These are phyloP conservation scores for Citrullus mucosospermus DNA, from an alignment of 306 rosid genomes.

Conservation along the genomic window DNA sequence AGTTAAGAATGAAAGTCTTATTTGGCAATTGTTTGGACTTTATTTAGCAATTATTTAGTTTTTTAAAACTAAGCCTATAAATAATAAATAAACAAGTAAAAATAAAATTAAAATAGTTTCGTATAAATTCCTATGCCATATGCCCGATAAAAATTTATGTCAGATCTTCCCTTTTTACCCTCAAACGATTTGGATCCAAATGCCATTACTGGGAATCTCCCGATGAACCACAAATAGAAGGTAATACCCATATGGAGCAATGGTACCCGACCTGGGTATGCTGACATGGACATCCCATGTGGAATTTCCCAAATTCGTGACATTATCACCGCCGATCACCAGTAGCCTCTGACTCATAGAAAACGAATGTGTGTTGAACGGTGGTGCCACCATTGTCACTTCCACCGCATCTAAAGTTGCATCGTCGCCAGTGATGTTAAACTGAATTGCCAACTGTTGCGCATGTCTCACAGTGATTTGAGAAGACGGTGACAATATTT, in stretches of 20 bases:
- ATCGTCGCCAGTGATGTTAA: neutral
- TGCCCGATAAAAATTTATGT: neutral
- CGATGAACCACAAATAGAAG: conserved; percentile 46
- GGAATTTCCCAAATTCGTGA: conserved; percentile 13
- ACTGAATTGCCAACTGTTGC: conserved; percentile 15
- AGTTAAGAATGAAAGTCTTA: no score
- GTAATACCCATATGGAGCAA: conserved; percentile 67
- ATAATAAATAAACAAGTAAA: neutral
- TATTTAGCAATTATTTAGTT: no score
- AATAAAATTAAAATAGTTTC: no score
- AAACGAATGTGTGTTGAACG: conserved; percentile 70
- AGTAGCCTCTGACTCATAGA: conserved; percentile 65
- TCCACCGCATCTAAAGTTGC: conserved; percentile 9
- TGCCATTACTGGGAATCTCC: conserved; percentile 54
- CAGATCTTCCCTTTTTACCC: neutral
- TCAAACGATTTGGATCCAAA: conserved; percentile 49
- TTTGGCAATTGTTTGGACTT: no score
- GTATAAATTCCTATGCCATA: neutral
- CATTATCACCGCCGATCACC: conserved; percentile 16
- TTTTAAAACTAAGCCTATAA: neutral
- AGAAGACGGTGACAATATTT: conserved; percentile 16
- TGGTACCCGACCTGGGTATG: conserved; percentile 28
- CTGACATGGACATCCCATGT: conserved; percentile 23
- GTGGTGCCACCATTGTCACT: conserved; percentile 49
- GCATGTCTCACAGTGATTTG: conserved; percentile 1